Evolutionary conservation across 441 rosid species (phyloP).

Genomic region (Cnidoscolus chayamansa): DNA sequence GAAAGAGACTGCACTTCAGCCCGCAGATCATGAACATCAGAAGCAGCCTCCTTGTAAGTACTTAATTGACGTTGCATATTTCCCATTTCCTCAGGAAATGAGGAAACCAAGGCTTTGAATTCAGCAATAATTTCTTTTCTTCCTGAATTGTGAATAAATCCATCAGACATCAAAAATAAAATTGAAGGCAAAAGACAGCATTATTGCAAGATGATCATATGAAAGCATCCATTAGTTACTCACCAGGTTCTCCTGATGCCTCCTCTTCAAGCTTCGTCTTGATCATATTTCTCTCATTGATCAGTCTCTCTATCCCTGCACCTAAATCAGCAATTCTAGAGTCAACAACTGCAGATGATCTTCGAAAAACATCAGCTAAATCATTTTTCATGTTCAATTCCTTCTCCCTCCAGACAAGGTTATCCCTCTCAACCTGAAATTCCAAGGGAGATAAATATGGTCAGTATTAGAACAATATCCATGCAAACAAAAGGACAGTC

Average conservation of each 20-base stretch:
- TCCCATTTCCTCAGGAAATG: slow-evolving; percentile 90
- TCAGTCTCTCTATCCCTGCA: slow-evolving; percentile 61
- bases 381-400: slow-evolving; percentile 78
- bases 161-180: slow-evolving; percentile 26
- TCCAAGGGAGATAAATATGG: slow-evolving; percentile 22
- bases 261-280: slow-evolving; percentile 65
- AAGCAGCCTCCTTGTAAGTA: slow-evolving; percentile 68
- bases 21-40: slow-evolving; percentile 72
- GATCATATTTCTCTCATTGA: slow-evolving; percentile 54
- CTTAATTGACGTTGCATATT: slow-evolving; percentile 77
- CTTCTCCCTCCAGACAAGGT: slow-evolving; percentile 75
- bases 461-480: slow-evolving; percentile 38
- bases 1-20: slow-evolving; percentile 86
- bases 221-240: slow-evolving; percentile 23
- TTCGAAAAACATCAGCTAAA: slow-evolving; percentile 68
- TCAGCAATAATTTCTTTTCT: slow-evolving; percentile 83
- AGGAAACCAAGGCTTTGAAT: slow-evolving; percentile 78
- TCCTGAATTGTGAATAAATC: slow-evolving; percentile 52
- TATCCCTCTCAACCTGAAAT: slow-evolving; percentile 84
- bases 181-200: slow-evolving; percentile 19
- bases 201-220: slow-evolving; percentile 12
- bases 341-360: slow-evolving; percentile 62
- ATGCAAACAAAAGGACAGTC: slow-evolving; percentile 26
- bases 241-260: slow-evolving; percentile 74
- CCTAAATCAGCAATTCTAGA: slow-evolving; percentile 63